Percentiles rank a stretch among this genome's conserved stretches.
Conservation (phyloP, 1,139 yeast species). For the Diutina siamensis region DNA sequence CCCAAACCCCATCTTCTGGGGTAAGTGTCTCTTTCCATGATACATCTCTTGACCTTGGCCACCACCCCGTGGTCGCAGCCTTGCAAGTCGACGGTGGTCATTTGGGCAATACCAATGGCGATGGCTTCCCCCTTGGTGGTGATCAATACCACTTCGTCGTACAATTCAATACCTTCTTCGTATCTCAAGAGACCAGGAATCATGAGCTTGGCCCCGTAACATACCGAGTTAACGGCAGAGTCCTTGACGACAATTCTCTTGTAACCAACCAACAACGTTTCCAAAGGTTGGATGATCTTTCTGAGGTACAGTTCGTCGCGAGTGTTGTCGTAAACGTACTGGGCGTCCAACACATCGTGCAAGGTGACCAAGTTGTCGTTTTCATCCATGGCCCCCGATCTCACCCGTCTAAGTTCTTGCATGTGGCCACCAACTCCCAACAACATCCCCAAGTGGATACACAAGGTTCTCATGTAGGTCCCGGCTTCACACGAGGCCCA, state of each 20-base stretch:
- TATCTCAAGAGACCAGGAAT: constrained; percentile 96
- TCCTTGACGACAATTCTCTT: constrained; percentile 97
- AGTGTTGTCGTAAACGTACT: constrained; percentile 93
- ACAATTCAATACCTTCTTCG: constrained; percentile 94
- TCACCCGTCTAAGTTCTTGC: constrained; percentile 99
- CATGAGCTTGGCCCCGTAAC: constrained; percentile 99
- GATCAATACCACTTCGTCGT: constrained; percentile 95
- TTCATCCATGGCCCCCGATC: constrained; percentile 93
- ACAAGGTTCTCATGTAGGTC: constrained; percentile 96
- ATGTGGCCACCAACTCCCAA: constrained; percentile 98
- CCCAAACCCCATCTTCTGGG: constrained; percentile 99
- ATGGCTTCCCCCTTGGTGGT: constrained; percentile 99
- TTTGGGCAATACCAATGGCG: constrained; percentile 96
- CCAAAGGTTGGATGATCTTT: constrained; percentile 90
- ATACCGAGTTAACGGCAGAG: constrained; percentile 95
- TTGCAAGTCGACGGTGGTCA: constrained; percentile 96
- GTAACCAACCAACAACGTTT: constrained; percentile 85
- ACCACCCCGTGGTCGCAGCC: constrained; percentile 98
- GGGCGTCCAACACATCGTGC: constrained; percentile 97
- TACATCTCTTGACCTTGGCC: constrained; percentile 97
- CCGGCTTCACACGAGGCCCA: constrained; percentile 99
- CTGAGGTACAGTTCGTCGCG: constrained; percentile 94
- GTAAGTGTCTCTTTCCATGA: constrained; percentile 97
- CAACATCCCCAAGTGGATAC: constrained; percentile 97
- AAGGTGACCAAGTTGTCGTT: constrained; percentile 86